Base-by-base conservation (phyloP, 805 yeast genomes). In the Tetrapisispora nanseiensis region DNA sequence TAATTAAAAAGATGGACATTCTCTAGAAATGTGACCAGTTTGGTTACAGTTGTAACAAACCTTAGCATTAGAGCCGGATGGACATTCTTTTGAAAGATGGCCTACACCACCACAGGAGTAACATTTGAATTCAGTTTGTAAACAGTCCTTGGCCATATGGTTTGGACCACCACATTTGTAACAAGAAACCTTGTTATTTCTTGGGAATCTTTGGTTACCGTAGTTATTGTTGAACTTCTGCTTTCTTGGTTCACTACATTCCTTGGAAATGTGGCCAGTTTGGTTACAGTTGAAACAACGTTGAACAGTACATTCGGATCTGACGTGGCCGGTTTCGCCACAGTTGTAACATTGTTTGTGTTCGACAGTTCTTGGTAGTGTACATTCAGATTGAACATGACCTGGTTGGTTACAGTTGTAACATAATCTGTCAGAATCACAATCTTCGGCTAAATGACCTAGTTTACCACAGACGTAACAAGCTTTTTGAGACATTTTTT, bases 341-440 rank as follows among this genome's bases (percentile, higher is more conserved):
- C 97, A 87, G 66, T 82, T 82, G 80, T 83, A 87, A 68, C 97
- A 87, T 66, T 87, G 87, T 68, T 87, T 87, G 64, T 77, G 77
- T 54, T 78, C 78, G 52, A 83, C 76, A 66, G 86, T 87, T 67
- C 81, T 84, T 61, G 95, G 95, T 60, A 80, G 79, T 35, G 92
- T 82, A 68, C 97, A 87, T 50, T 83, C 94, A 54, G 78, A 75
- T 42, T 92, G 84, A 66, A 85, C 89, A 66, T 86, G 95, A 50
- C 92, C 92, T 46, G 94, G 82, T 65, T 81, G 74, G 62, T 81
- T 84, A 68, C 95, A 86, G 78, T 86, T 86, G 82, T 86, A 86
- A 69, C 95, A 86, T 61, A 86, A 72, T 70, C 89, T 80, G 65
- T 82, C 89, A 47, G 80, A 72, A 67, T 86, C 89, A 70, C 97